A percentile compares a stretch with the other conserved stretches of the same genome.
Conservation (phyloP, 1,139 yeast species). For the Saccharomyces hybrid region DNA sequence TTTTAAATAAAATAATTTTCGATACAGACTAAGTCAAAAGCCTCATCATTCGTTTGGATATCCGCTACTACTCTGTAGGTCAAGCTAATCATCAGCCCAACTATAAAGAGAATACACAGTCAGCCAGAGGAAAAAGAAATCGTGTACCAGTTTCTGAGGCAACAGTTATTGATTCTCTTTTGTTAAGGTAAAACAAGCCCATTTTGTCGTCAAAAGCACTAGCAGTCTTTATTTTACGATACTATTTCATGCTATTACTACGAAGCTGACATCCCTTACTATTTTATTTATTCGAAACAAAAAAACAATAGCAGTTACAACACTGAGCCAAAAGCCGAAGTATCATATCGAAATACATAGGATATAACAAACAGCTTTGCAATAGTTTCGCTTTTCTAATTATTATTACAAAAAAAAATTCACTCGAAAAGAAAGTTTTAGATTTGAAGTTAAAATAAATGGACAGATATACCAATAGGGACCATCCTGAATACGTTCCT, state of each 20-base stretch:
- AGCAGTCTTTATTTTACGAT: neutral
- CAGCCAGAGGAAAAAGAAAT: neutral
- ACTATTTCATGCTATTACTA: neutral
- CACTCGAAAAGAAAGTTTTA: neutral
- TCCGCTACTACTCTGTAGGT: too few species aligned
- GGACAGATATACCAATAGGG: conserved; percentile 40
- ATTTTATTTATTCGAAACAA: neutral
- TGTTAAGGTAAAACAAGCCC: neutral
- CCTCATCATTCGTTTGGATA: neutral
- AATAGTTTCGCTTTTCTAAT: neutral
- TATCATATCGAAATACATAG: neutral
- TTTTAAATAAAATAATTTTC: neutral
- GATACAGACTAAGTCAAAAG: neutral
- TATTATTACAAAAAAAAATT: neutral
- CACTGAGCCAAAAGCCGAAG: neutral
- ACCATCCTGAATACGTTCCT: conserved; percentile 52
- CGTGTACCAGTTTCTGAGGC: neutral
- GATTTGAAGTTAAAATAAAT: conserved; percentile 17
- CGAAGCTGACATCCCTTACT: neutral
- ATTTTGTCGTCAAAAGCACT: neutral
- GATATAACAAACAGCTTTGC: neutral
- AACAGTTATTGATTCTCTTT: neutral
- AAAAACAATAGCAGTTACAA: neutral
- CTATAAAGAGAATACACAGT: neutral
- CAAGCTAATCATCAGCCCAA: neutral